A percentile compares a stretch with the other conserved stretches of the same genome.
Evolutionary conservation across 75 land plant species (phyloP).

Genomic region (Cryptomeria japonica): DNA sequence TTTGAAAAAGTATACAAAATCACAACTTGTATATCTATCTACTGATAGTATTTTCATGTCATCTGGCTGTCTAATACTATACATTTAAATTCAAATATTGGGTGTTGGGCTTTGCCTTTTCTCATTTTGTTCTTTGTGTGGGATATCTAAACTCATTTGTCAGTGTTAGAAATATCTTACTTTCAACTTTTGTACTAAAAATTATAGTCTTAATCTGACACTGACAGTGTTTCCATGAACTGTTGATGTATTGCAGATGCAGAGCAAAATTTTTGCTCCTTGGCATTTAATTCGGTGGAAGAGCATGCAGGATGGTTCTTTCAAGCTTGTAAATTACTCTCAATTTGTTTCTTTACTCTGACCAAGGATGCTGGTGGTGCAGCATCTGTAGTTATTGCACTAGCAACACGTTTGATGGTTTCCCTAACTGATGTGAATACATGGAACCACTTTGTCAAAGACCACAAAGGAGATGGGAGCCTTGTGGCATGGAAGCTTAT

Average conservation of each 20-base stretch:
- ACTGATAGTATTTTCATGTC: too few relatives aligned
- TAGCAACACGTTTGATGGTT: conserved; percentile 72
- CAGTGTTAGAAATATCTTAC: background rate
- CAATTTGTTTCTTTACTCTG: conserved; percentile 52
- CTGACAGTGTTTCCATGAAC: background rate
- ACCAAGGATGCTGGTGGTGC: conserved; percentile 35
- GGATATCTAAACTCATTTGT: background rate
- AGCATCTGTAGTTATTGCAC: conserved; percentile 29
- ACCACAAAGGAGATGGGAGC: conserved; percentile 30
- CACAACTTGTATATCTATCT: too few relatives aligned
- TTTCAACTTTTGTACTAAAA: background rate
- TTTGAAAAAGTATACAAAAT: too few relatives aligned
- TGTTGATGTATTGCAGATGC: conserved; percentile 38
- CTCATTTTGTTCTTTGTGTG: background rate
- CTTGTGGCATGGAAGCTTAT: conserved; percentile 38
- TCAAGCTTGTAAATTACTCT: conserved; percentile 56
- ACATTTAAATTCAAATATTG: too few relatives aligned
- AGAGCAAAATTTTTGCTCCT: conserved; percentile 58
- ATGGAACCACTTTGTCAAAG: conserved; percentile 46
- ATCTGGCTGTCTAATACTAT: too few relatives aligned
- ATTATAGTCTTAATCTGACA: background rate
- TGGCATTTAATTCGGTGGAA: conserved; percentile 50
- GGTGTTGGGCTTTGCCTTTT: background rate
- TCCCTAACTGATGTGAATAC: conserved; percentile 65
- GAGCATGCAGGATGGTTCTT: conserved; percentile 66